phyloP scores from a whole-genome alignment of 768 basidiomycete genomes.

The Boletus fagicola region DNA sequence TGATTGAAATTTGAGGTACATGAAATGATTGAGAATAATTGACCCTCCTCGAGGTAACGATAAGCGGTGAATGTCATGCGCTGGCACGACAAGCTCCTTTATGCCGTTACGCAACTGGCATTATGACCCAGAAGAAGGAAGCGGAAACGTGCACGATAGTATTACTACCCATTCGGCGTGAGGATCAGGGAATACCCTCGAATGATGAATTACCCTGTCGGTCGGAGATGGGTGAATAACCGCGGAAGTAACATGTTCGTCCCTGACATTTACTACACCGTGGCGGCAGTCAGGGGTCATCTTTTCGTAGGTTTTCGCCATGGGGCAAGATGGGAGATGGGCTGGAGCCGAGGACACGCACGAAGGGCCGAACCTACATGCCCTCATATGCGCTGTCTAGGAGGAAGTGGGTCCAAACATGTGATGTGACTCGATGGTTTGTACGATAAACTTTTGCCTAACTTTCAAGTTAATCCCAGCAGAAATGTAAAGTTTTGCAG shows the following conservation, averaged over 20 bases:
- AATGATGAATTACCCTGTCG: not conserved
- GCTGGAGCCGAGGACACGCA: not conserved
- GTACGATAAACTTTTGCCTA: not conserved
- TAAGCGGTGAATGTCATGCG: not conserved
- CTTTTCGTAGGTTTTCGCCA: not conserved
- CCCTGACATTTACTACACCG: not conserved
- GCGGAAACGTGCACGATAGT: not conserved
- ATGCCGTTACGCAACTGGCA: constrained; percentile 7
- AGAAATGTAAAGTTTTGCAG: not conserved
- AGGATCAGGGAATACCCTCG: constrained; percentile 20
- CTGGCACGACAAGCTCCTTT: not conserved
- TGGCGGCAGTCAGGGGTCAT: not conserved
- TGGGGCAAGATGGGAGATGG: not conserved
- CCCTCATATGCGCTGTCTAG: not conserved
- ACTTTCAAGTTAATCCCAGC: not conserved
- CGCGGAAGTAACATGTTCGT: constrained; percentile 12
- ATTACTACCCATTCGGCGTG: constrained; percentile 5
- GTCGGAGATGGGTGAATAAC: constrained; percentile 10
- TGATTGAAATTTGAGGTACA: constrained; percentile 3
- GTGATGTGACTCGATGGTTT: not conserved
- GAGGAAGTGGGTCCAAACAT: no score
- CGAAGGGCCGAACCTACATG: not conserved
- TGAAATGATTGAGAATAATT: constrained; percentile 5
- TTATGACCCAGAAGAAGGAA: not conserved
- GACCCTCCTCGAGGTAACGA: constrained; percentile 1